phyloP scores from a whole-genome alignment of 768 basidiomycete species.

The Termitomyces sp. region DNA sequence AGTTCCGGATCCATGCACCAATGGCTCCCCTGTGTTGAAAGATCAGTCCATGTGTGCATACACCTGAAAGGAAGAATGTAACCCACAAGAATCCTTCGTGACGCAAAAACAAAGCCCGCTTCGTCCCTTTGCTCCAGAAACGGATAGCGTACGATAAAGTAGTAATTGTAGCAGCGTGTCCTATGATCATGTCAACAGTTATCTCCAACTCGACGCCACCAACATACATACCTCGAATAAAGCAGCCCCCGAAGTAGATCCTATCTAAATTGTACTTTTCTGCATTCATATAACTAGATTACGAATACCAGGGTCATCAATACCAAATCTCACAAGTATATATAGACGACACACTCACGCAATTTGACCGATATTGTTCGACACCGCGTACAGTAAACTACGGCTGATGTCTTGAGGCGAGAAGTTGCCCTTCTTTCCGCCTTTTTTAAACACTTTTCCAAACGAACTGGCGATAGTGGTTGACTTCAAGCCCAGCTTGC shows the following conservation, averaged over 20 bases:
- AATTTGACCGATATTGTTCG: constrained; percentile 99
- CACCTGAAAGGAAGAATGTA: constrained; percentile 8
- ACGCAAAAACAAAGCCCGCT: constrained; percentile 91
- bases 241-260: constrained; percentile 99
- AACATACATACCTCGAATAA: constrained; percentile 80
- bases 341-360: constrained; percentile 60
- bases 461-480: constrained; percentile 98
- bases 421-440: constrained; percentile 72
- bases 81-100: constrained; percentile 97
- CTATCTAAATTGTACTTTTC: constrained; percentile 96
- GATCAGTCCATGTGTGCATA: constrained; percentile 10
- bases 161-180: constrained; percentile 94
- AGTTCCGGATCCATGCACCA: constrained; percentile 98
- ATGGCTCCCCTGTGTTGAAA: constrained; percentile 66
- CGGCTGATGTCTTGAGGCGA: constrained; percentile 90
- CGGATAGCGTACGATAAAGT: constrained; percentile 98
- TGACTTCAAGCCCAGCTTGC: constrained; percentile 91
- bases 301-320: constrained; percentile 3
- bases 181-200: constrained; percentile 34
- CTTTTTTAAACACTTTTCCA: constrained; percentile 96
- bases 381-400: constrained; percentile 91
- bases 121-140: constrained; percentile 98
- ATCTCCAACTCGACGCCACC: not conserved
- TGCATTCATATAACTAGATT: constrained; percentile 92
- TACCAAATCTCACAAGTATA: not conserved